These are phyloP conservation scores for Eucalyptus microcorys DNA, from an alignment of 345 rosid genomes.

Conservation along the genomic window DNA sequence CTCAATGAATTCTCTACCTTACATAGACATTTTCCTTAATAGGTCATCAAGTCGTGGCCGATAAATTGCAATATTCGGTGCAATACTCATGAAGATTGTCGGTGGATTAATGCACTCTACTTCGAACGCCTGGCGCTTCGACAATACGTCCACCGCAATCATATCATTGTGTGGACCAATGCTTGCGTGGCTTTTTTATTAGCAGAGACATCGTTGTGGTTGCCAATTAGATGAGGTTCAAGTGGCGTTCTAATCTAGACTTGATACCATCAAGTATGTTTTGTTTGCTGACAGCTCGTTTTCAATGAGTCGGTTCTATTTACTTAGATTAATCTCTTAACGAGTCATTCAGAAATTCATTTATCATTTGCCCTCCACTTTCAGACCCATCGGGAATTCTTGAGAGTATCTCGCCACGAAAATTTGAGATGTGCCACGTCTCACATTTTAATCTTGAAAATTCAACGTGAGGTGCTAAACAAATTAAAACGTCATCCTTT, in stretches of 20 bases:
- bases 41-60: accelerated
- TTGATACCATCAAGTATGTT: not conserved
- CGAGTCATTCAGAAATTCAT: accelerated
- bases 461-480: accelerated
- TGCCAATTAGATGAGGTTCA: accelerated
- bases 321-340: accelerated
- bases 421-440: accelerated
- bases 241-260: not conserved
- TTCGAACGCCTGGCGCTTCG: accelerated
- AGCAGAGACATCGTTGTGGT: not conserved
- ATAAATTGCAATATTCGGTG: not conserved
- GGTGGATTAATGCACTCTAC: accelerated
- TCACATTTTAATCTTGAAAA: not conserved
- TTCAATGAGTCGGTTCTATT: accelerated
- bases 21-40: not conserved
- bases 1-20: not conserved
- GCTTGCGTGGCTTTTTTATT: not conserved
- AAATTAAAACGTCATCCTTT: not conserved
- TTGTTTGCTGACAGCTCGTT: accelerated
- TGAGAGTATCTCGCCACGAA: accelerated
- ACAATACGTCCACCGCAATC: not conserved
- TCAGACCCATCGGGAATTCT: accelerated
- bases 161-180: accelerated
- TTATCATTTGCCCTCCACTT: not conserved
- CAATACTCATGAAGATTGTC: not conserved